A percentile compares a stretch with the other conserved stretches of the same genome.
Evolutionary conservation across 1,284 basidiomycete genomes (phyloP).

Genomic region (Paramarasmius palmivorus): DNA sequence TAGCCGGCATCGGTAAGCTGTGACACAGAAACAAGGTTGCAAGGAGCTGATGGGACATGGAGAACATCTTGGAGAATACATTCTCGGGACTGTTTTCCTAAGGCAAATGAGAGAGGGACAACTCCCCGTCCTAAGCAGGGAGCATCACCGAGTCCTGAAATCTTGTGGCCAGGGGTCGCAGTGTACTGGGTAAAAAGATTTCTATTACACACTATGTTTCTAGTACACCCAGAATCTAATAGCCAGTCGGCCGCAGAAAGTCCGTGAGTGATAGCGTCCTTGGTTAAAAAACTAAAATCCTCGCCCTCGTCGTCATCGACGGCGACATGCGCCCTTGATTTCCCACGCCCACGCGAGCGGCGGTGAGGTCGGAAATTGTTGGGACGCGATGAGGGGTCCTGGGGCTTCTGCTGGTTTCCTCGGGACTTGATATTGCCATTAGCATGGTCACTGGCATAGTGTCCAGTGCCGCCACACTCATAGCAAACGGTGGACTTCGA

Average conservation of each 20-base stretch:
- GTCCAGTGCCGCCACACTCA: too few relatives aligned
- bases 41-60: not conserved
- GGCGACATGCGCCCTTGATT: too few relatives aligned
- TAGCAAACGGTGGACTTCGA: too few relatives aligned
- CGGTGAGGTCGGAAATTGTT: too few relatives aligned
- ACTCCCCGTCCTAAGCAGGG: not conserved
- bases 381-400: too few relatives aligned
- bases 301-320: too few relatives aligned
- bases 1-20: conserved; percentile 23
- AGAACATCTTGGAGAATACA: not conserved
- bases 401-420: too few relatives aligned
- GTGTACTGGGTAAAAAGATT: not conserved
- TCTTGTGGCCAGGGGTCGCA: not conserved
- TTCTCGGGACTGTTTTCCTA: not conserved
- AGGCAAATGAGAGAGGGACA: not conserved
- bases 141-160: not conserved
- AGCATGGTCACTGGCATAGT: too few relatives aligned
- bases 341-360: too few relatives aligned
- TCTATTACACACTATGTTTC: not conserved
- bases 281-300: too few relatives aligned
- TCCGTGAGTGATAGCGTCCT: too few relatives aligned
- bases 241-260: not conserved
- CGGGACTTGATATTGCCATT: too few relatives aligned
- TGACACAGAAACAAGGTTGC: conserved; percentile 22
- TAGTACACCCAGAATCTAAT: not conserved